A percentile compares a stretch with the other conserved stretches of the same genome.
These are phyloP conservation scores for Coemansia sp. DNA, from an alignment of 192 early-diverging fungal genomes.

Conservation along the genomic window DNA sequence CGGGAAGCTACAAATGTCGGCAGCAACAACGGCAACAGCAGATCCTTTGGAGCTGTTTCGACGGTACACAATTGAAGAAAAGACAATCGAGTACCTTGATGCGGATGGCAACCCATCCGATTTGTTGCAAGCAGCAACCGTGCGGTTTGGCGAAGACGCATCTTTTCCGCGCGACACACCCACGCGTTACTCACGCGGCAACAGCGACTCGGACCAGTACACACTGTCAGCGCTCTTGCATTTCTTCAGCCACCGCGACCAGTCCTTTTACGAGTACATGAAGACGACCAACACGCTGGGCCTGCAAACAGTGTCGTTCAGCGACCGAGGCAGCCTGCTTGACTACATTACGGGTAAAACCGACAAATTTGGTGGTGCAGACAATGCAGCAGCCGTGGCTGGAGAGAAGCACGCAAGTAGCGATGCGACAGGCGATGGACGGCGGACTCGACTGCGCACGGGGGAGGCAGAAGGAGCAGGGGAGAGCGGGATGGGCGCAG, in stretches of 20 bases:
- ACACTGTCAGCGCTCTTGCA: constrained; percentile 70
- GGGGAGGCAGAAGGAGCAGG: neutral
- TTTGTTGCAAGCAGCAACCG: constrained; percentile 51
- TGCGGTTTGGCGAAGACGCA: constrained; percentile 61
- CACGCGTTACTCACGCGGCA: constrained; percentile 59
- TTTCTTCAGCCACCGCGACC: constrained; percentile 63
- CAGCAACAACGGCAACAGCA: constrained; percentile 7
- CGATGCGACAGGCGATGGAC: constrained; percentile 12
- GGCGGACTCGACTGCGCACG: constrained; percentile 12
- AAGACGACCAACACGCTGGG: constrained; percentile 60
- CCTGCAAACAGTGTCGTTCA: constrained; percentile 68
- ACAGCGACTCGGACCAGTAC: constrained; percentile 65
- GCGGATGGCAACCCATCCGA: constrained; percentile 39
- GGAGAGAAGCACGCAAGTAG: neutral
- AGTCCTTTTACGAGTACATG: constrained; percentile 74
- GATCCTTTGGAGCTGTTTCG: constrained; percentile 63
- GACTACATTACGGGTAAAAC: constrained; percentile 71
- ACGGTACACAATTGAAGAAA: constrained; percentile 60
- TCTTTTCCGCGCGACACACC: constrained; percentile 61
- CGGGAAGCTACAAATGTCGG: neutral
- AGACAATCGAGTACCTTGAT: constrained; percentile 56
- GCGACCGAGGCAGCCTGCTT: constrained; percentile 69
- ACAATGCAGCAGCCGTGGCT: neutral
- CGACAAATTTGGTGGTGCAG: constrained; percentile 18
- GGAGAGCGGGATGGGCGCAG: neutral